Percentiles rank a stretch among this genome's conserved stretches.
phyloP scores from a whole-genome alignment of 768 basidiomycete species.

The Trametes gibbosa region DNA sequence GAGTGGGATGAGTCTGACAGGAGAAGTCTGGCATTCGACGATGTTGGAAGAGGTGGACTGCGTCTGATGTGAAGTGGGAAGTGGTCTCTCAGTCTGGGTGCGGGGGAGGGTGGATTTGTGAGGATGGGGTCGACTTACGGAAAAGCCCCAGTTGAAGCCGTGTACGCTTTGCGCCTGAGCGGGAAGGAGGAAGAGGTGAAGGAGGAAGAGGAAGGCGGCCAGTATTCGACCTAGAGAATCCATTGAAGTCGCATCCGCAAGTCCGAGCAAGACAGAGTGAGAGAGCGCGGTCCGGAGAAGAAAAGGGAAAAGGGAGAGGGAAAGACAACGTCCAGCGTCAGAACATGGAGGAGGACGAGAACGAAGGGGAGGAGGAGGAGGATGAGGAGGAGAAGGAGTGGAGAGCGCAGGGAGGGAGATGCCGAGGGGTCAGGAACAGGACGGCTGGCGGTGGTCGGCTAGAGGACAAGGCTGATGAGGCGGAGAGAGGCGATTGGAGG shows the following conservation, averaged over 20 bases:
- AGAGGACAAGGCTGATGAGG: conserved; percentile 5
- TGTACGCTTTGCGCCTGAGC: conserved; percentile 11
- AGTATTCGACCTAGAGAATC: conserved; percentile 19
- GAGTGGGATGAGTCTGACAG: conserved; percentile 26
- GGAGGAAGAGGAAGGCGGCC: conserved; percentile 1
- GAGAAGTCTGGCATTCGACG: conserved; percentile 25
- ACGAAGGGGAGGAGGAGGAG: background rate
- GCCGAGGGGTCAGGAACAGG: conserved; percentile 9
- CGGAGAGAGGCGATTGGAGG: background rate
- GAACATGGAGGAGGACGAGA: conserved; percentile 22
- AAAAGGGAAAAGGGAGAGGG: background rate
- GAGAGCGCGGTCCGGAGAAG: background rate
- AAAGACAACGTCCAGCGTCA: conserved; percentile 21
- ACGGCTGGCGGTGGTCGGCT: conserved; percentile 4
- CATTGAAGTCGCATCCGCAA: conserved; percentile 1
- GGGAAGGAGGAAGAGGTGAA: background rate
- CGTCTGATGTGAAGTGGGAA: background rate
- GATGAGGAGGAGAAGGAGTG: background rate
- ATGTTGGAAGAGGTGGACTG: background rate
- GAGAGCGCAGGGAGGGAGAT: background rate
- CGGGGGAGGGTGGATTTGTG: background rate
- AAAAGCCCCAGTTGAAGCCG: conserved; percentile 27
- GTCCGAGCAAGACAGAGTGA: background rate
- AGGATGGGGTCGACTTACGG: background rate
- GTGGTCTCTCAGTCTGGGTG: background rate